Evolutionary conservation across 2,329 filamentous ascomycete genomes (phyloP), one percentile per base, ranked within the genome.

Genomic region (Xylaria sp.): DNA sequence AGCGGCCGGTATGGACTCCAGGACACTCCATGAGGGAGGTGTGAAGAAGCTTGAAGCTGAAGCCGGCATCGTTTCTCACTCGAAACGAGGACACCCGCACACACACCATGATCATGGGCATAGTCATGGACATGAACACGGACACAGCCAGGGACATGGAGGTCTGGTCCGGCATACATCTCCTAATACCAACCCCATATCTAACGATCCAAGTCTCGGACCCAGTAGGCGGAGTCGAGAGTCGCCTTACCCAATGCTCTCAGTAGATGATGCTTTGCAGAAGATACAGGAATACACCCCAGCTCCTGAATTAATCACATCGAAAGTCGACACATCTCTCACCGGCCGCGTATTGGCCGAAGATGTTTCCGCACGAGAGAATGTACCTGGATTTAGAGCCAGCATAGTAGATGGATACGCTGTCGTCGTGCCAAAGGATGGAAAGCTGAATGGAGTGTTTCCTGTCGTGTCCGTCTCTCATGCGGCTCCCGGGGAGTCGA

Each of bases 361-460:
- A 77, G 92, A 97, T 73, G 91, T 99, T 28, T 88, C 85, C 48
- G 94, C 96, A 0, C 82, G 82, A 3, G 95, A 98, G 78, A 89
- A 91, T 8, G 96, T 99, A 0, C 96, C 96, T 0, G 96, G 95
- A 0, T 99, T 97, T 81, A 86, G 94, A 67, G 96, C 96, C 20
- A 98, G 95, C 78, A 98, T 98, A 49, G 96, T 99, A 0, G 96
- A 99, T 79, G 96, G 96, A 0, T 99, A 99, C 77, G 96, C 96
- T 2, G 88, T 97, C 0, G 89, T 94, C 46, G 91, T 89, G 6
- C 86, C 87, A 62, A 82, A 83, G 36, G 84, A 89, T 49, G 89
- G 86, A 0, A 89, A 86, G 58, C 87, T 93, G 58, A 93, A 91
- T 75, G 94, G 95, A 0, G 82, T 91, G 0, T 98, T 96, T 77